phyloP scores from a whole-genome alignment of 2,329 filamentous ascomycete genomes.

The Fusarium equiseti region DNA sequence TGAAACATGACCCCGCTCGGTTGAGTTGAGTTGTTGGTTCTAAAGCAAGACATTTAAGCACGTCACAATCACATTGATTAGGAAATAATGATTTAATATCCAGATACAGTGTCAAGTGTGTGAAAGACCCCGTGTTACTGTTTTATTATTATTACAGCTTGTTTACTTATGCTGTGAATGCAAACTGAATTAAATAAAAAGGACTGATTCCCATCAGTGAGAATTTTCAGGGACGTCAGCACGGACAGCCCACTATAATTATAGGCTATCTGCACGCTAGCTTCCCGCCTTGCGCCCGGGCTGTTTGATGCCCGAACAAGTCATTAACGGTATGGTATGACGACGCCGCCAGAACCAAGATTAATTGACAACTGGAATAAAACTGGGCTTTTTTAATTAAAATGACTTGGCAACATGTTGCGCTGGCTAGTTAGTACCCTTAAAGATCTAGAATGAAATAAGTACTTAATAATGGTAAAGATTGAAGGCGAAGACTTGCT shows the following conservation, averaged over 20 bases:
- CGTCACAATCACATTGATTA: background rate
- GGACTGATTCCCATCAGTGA: background rate
- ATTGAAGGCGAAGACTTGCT: background rate
- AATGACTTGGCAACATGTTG: background rate
- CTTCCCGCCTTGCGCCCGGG: background rate
- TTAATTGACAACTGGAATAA: background rate
- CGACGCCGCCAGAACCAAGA: background rate
- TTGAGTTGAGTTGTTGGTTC: background rate
- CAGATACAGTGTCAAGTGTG: no score
- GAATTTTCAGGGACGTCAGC: background rate
- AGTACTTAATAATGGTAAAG: no score
- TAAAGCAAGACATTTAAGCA: background rate
- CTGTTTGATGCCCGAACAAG: background rate
- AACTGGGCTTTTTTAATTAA: background rate
- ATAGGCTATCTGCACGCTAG: background rate
- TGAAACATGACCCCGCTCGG: slow-evolving; percentile 8
- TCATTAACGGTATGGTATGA: background rate
- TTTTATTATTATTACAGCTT: background rate
- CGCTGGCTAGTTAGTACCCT: background rate
- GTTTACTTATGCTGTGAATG: background rate
- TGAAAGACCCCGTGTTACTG: background rate
- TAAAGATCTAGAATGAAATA: no score
- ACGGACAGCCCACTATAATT: slow-evolving; percentile 1
- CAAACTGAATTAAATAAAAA: background rate
- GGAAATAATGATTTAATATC: background rate